These are phyloP conservation scores for Penicillium canescens DNA, from an alignment of 495 filamentous ascomycete species.

Conservation along the genomic window DNA sequence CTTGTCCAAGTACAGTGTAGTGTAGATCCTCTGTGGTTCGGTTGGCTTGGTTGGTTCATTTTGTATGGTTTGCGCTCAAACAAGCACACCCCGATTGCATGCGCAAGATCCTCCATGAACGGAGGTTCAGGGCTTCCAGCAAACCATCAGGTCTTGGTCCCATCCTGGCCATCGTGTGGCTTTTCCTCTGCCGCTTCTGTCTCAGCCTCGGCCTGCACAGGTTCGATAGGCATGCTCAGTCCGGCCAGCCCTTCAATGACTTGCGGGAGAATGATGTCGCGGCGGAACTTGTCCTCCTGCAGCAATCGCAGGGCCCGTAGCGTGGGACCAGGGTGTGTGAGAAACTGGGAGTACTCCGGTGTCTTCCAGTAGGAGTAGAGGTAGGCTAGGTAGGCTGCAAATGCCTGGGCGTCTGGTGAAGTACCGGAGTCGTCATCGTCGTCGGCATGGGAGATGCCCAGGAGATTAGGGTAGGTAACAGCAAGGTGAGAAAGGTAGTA, in stretches of 20 bases:
- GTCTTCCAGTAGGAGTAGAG: slow-evolving; percentile 78
- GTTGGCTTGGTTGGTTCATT: not conserved
- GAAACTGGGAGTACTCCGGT: slow-evolving; percentile 79
- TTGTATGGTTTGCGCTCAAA: not conserved
- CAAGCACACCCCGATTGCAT: not conserved
- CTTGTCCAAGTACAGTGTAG: not conserved
- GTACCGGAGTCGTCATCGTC: slow-evolving; percentile 45
- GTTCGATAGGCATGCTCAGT: slow-evolving; percentile 47
- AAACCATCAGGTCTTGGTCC: slow-evolving; percentile 26
- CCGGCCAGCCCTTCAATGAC: slow-evolving; percentile 62
- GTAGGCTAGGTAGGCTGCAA: slow-evolving; percentile 80
- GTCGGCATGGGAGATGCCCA: slow-evolving; percentile 41
- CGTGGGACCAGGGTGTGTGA: slow-evolving; percentile 82
- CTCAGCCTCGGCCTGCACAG: slow-evolving; percentile 18
- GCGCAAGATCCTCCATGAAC: not conserved
- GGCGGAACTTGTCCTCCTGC: slow-evolving; percentile 79
- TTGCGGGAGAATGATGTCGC: slow-evolving; percentile 76
- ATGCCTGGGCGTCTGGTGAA: slow-evolving; percentile 59
- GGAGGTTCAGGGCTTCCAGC: slow-evolving; percentile 8
- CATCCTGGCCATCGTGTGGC: slow-evolving; percentile 21
- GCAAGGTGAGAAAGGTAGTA: slow-evolving; percentile 83
- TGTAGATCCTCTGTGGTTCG: not conserved
- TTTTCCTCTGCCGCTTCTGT: slow-evolving; percentile 32
- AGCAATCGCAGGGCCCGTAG: slow-evolving; percentile 78
- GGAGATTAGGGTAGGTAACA: slow-evolving; percentile 53